phyloP scores from a whole-genome alignment of 176 grass and related monocot genomes.

The Cenchrus fungigraminus region DNA sequence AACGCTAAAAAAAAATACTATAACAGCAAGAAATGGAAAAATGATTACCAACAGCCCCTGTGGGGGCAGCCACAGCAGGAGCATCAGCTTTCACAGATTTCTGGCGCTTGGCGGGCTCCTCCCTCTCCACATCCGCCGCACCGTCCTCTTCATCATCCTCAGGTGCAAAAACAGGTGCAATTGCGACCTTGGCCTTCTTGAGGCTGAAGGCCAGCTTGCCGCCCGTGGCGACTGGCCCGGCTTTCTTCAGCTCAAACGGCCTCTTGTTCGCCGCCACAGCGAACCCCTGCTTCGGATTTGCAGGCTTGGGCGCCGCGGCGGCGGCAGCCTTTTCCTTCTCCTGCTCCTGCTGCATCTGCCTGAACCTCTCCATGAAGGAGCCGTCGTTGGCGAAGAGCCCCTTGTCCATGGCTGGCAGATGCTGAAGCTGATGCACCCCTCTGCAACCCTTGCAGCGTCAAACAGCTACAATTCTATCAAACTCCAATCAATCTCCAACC shows the following conservation, averaged over 20 bases:
- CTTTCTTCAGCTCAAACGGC: slow-evolving; percentile 73
- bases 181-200: slow-evolving; percentile 82
- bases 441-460: not conserved
- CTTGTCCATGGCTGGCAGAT: slow-evolving; percentile 50
- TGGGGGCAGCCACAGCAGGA: slow-evolving; percentile 20
- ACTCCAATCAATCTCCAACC: slow-evolving; percentile 41
- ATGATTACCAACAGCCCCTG: slow-evolving; percentile 86
- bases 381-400: slow-evolving; percentile 92
- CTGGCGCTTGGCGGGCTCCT: slow-evolving; percentile 59
- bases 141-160: slow-evolving; percentile 70
- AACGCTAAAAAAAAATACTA: not conserved
- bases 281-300: slow-evolving; percentile 23
- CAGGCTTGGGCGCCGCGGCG: slow-evolving; percentile 1
- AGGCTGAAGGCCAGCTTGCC: slow-evolving; percentile 93
- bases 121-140: slow-evolving; percentile 10
- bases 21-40: slow-evolving; percentile 27
- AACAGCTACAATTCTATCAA: slow-evolving; percentile 45
- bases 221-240: not conserved
- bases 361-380: slow-evolving; percentile 96
- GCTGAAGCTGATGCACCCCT: not conserved
- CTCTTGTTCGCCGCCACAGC: slow-evolving; percentile 54
- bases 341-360: slow-evolving; percentile 83
- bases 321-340: not conserved
- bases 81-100: slow-evolving; percentile 51
- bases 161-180: slow-evolving; percentile 52